Evolutionary conservation across 139 green algal genomes (phyloP), one percentile per base, ranked within the genome.

Genomic region (Chlorella ohadii): DNA sequence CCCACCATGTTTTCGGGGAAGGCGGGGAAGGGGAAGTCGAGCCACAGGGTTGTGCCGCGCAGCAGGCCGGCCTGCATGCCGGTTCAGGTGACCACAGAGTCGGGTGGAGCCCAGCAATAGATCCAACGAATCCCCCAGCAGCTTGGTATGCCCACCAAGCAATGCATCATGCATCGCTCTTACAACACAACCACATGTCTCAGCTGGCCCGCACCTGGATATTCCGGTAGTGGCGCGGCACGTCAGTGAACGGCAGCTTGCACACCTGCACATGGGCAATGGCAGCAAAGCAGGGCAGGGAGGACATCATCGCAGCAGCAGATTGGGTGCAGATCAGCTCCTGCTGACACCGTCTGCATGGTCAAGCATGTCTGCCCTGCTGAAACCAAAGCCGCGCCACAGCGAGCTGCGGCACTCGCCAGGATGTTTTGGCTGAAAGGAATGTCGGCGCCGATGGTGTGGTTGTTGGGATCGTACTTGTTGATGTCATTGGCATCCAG

Each of bases 11-110:
- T 94, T 66, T 95, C 88, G 0, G 91, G 84, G 77, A 90, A 94
- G 27, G 88, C 86, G 16, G 90, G 85, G 84, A 95, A 95, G 7
- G 93, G 90, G 56, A 94, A 93, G 85, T 96, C 93, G 3, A 97
- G 56, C 36, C 93, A 83, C 39, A 96, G 75, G 12, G 90, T 93
- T 28, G 91, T 92, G 67, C 94, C 94, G 13, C 84, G 64, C 55
- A 93, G 56, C 89, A 87, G 84, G 17, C 51, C 72, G 59, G 83
- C 75, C 66, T 87, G 72, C 56, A 90, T 3, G 65, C 31, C 7
- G 27, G 61, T 33, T 12, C 7, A 23, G 11, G 61, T 34, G 65
- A 31, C 31, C 65, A 9, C 65, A 72, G n/a, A 31, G n/a, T 25
- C 27, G 23, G 16, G 64, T 13, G 3, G 17, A 16, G n/a, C 28